Evolutionary conservation across 2,329 filamentous ascomycete genomes (phyloP).

Genomic region (Cercospora sesami): DNA sequence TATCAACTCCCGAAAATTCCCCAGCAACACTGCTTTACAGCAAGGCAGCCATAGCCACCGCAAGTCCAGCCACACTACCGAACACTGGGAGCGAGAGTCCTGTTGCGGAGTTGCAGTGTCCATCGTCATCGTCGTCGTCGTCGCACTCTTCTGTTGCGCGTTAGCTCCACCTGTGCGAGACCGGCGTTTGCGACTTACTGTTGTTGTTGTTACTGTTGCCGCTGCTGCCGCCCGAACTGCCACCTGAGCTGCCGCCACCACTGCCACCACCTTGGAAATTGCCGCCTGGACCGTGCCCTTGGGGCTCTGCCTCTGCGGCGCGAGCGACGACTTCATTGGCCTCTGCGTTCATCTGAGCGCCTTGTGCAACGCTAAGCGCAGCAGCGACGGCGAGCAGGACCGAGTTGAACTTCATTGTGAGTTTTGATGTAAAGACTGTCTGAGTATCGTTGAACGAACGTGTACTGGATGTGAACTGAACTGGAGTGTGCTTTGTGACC

Average conservation of each 20-base stretch:
- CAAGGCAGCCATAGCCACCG: slow-evolving; percentile 15
- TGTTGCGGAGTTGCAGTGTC: slow-evolving; percentile 10
- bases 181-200: background rate
- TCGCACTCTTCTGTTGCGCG: slow-evolving; percentile 10
- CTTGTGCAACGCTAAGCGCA: slow-evolving; percentile 13
- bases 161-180: background rate
- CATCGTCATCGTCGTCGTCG: background rate
- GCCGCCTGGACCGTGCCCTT: background rate
- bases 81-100: slow-evolving; percentile 10
- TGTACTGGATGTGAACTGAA: background rate
- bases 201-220: background rate
- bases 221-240: background rate
- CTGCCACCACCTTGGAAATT: background rate
- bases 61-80: slow-evolving; percentile 15
- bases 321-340: slow-evolving; percentile 10
- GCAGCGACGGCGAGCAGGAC: slow-evolving; percentile 15
- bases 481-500: background rate
- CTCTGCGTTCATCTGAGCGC: slow-evolving; percentile 12
- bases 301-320: background rate
- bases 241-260: background rate
- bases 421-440: slow-evolving; percentile 1
- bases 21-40: slow-evolving; percentile 1
- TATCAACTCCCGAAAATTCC: background rate
- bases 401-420: slow-evolving; percentile 17
- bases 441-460: background rate